A percentile compares a stretch with the other conserved stretches of the same genome.
Evolutionary conservation across 2,329 filamentous ascomycete species (phyloP).

Genomic region (Pestalotiopsis fici): DNA sequence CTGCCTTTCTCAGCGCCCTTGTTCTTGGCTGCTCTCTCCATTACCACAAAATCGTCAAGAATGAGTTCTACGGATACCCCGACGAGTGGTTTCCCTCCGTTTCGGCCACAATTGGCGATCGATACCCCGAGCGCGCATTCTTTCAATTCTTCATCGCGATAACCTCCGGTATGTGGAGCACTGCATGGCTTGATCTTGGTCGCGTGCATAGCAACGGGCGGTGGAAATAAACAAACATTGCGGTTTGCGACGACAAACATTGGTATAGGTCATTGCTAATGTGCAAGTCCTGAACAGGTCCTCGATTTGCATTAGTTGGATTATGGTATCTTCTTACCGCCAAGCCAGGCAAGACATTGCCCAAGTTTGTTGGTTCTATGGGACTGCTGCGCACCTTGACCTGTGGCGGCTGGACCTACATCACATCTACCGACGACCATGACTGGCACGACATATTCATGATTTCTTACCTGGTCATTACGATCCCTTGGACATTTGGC

Average conservation of each 20-base stretch:
- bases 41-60: constrained; percentile 96
- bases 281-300: constrained; percentile 54
- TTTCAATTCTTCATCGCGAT: constrained; percentile 98
- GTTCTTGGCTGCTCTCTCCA: constrained; percentile 80
- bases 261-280: constrained; percentile 7
- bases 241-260: background rate
- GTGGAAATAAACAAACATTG: background rate
- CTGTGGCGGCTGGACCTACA: constrained; percentile 97
- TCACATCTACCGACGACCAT: constrained; percentile 97
- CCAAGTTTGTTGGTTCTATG: constrained; percentile 77
- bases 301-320: constrained; percentile 86
- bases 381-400: constrained; percentile 88
- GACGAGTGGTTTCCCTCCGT: constrained; percentile 97
- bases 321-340: constrained; percentile 91
- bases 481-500: constrained; percentile 91
- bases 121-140: constrained; percentile 93
- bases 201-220: background rate
- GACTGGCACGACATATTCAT: constrained; percentile 99
- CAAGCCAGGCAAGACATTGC: constrained; percentile 71
- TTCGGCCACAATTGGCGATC: constrained; percentile 94
- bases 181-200: background rate
- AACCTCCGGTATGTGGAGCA: constrained; percentile 69
- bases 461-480: constrained; percentile 95
- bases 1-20: constrained; percentile 84
- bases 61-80: constrained; percentile 93